Evolutionary conservation across 2,329 filamentous ascomycete species (phyloP), one percentile per base, ranked within the genome.

Genomic region (Colletotrichum chlorophyti): DNA sequence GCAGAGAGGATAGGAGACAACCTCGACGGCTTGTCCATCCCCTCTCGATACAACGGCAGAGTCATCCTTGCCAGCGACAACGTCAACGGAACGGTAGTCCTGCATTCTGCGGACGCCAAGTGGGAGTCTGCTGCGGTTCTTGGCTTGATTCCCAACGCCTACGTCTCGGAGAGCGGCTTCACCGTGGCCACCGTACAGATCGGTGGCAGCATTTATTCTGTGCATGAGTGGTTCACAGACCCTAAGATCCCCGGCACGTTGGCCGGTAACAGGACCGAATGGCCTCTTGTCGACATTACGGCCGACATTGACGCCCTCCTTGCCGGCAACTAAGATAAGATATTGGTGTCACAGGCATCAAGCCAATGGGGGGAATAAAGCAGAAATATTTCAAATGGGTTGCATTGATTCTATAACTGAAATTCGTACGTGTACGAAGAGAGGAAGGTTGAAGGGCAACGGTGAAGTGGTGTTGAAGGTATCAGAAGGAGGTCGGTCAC

Each of bases 101-200:
- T 77, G n/a, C 62, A 66, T 23, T 76, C 74, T 4, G 53, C 59
- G 23, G 70, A 76, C 31, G 67, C 60, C 6, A 63, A 62, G 31
- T 78, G 75, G 75, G 59, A 65, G 17, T 62, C 63, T 2, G 74
- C 74, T 3, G 68, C 73, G 61, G 68, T 72, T 15, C 27, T 76
- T 6, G 74, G 74, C 0, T 64, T 64, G 0, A 61, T 76, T 1
- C 52, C 70, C 17, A 69, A 67, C 17, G 53, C 14, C 11, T 32
- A 43, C 8, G 17, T 43, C 11, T 38, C 53, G 3, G 48, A 58
- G 14, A 54, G 40, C 5, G 58, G 37, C 5, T 32, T 32, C 6
- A 59, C 43, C 2, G 49, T 53, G 12, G 11, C 48, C 11, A 53
- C 53, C 14, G 38, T 60, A 8, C 32, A 61, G 38, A 46, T 67